Evolutionary conservation across 2,329 filamentous ascomycete species (phyloP).

Genomic region (Dactylonectria estremocensis): DNA sequence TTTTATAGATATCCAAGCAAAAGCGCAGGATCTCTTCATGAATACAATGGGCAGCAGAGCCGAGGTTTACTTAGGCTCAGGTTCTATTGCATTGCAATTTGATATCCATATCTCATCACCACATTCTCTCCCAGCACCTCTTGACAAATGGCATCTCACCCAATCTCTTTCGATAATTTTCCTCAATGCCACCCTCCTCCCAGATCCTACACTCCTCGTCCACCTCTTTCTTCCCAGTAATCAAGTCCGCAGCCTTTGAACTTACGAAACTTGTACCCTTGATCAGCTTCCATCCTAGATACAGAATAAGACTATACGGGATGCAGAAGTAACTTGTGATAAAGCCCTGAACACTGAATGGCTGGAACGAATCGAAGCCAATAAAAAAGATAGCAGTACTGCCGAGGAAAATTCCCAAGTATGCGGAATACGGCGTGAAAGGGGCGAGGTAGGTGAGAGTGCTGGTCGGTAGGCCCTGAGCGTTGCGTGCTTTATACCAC

Average conservation of each 20-base stretch:
- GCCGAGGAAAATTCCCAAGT: conserved; percentile 63
- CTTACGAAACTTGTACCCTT: conserved; percentile 64
- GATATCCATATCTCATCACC: conserved; percentile 46
- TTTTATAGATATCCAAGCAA: too few species aligned
- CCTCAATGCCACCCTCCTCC: conserved; percentile 63
- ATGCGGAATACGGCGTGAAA: conserved; percentile 67
- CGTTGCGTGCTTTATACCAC: conserved; percentile 64
- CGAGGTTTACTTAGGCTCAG: background rate
- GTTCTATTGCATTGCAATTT: too few species aligned
- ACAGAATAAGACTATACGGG: conserved; percentile 69
- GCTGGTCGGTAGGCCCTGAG: conserved; percentile 62
- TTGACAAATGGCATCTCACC: conserved; percentile 54
- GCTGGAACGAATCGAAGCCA: conserved; percentile 69
- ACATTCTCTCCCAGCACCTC: conserved; percentile 58
- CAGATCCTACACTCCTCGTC: conserved; percentile 68
- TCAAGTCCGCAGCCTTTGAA: conserved; percentile 43
- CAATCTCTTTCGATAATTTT: conserved; percentile 57
- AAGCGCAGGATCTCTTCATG: too few species aligned
- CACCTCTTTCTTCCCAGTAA: conserved; percentile 74
- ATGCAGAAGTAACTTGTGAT: conserved; percentile 69
- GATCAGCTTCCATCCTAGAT: conserved; percentile 56
- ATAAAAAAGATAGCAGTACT: conserved; percentile 68
- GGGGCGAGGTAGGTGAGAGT: conserved; percentile 65
- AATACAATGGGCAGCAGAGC: too few species aligned
- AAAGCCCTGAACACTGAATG: conserved; percentile 64